Evolutionary conservation across 2,329 filamentous ascomycete genomes (phyloP).

Genomic region (Exophiala aquamarina): DNA sequence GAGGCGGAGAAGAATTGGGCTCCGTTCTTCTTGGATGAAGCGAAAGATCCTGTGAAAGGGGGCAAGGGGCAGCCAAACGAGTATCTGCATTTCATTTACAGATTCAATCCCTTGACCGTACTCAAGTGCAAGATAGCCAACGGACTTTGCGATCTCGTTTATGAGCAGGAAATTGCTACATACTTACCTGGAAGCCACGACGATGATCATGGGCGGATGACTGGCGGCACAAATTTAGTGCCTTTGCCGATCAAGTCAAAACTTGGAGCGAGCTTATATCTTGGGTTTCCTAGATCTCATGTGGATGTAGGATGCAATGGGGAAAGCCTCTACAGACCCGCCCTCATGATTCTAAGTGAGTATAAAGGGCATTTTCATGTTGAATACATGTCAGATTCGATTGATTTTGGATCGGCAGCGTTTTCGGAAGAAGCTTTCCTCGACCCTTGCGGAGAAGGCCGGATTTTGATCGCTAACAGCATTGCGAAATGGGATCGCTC

Average conservation of each 20-base stretch:
- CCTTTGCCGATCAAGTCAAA: conserved; percentile 7
- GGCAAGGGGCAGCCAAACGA: conserved; percentile 9
- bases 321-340: conserved; percentile 20
- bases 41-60: background rate
- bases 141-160: conserved; percentile 19
- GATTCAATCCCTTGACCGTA: conserved; percentile 14
- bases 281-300: conserved; percentile 22
- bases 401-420: conserved; percentile 21
- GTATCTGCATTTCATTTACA: conserved; percentile 22
- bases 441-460: conserved; percentile 23
- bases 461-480: conserved; percentile 27
- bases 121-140: conserved; percentile 11
- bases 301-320: conserved; percentile 15
- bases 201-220: conserved; percentile 15
- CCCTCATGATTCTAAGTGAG: conserved; percentile 21
- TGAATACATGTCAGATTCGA: conserved; percentile 23
- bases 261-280: conserved; percentile 6
- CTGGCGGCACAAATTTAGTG: conserved; percentile 24
- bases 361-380: conserved; percentile 21
- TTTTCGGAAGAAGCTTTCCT: conserved; percentile 9
- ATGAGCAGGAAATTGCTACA: conserved; percentile 14
- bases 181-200: conserved; percentile 1
- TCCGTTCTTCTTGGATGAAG: conserved; percentile 21
- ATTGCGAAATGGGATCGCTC: conserved; percentile 25
- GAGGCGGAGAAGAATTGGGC: conserved; percentile 27